Base-by-base conservation (phyloP, 768 basidiomycete species). In the Pisolithus marmoratus region DNA sequence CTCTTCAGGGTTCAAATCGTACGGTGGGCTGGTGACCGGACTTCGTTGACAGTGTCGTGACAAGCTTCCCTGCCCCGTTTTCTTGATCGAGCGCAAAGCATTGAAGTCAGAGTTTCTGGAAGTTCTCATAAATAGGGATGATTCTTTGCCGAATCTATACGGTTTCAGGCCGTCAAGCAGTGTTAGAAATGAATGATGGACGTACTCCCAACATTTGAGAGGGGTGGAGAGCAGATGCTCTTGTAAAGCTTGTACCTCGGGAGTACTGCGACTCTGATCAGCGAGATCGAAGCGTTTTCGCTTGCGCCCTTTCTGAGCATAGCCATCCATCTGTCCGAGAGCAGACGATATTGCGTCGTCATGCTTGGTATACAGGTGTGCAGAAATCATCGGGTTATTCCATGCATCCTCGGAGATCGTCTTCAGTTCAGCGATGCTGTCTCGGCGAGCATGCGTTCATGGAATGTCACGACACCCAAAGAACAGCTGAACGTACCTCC, bases 31-130 rank as follows among this genome's bases (percentile, higher is more conserved):
- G 2, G 44, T 14, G 3, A 20, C 27, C 0, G 55, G 43, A 8
- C 29, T 26, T 17, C 23, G 23, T 17, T 38, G 43, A 14, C 20
- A 26, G 22, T 8, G 14, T 37, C 12, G 46, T 26, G 19, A 38
- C 52, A 49, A 51, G 60, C 79, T 27, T 34, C 82, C 57, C 70
- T 59, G 50, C 65, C 65, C 66, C 2, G 56, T 61, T 44, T 51
- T 57, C 47, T 68, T 68, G 44, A 60, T 48, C 1, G 53, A 24
- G 3, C 64, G 65, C 3, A 85, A 66, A 7, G 76, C 74, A 60
- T 90, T 90, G 47, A 79, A 75, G 60, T 90, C 88, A 1, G 84
- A 74, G 58, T 80, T 80, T 59, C 78, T 84, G 24, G 84, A 72
- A 3, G 81, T 69, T 27, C 87, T 77, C 62, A 85, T 77, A 60